Percentiles rank a stretch among this genome's conserved stretches.
Conservation (phyloP, 176 grass and related monocot species). For the Puccinellia tenuiflora region DNA sequence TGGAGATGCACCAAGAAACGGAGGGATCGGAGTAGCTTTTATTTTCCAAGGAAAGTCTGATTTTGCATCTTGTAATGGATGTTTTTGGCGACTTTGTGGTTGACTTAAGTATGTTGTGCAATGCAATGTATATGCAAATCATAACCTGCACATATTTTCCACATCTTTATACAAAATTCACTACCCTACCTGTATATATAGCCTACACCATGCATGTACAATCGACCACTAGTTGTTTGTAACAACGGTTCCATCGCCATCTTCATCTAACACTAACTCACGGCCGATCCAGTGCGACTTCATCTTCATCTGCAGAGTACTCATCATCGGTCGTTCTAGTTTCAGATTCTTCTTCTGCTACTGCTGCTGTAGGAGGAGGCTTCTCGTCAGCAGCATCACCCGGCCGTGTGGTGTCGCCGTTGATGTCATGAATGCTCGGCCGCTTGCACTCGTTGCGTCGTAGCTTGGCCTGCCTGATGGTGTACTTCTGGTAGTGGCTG, state of each 20-base stretch:
- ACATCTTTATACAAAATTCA: not conserved
- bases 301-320: not conserved
- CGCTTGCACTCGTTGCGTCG: conserved; percentile 11
- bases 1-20: too few species aligned
- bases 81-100: too few species aligned
- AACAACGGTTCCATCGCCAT: not conserved
- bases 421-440: conserved; percentile 34
- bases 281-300: not conserved
- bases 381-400: not conserved
- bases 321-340: not conserved
- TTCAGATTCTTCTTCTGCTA: not conserved
- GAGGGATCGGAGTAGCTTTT: too few species aligned
- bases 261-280: not conserved
- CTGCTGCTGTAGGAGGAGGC: not conserved
- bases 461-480: not conserved
- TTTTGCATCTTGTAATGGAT: too few species aligned
- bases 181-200: not conserved
- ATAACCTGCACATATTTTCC: not conserved
- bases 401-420: not conserved
- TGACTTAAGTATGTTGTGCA: too few species aligned
- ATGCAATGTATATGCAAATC: too few species aligned
- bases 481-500: conserved; percentile 32
- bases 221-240: not conserved
- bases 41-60: too few species aligned
- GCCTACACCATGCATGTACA: not conserved